Evolutionary conservation across 2,329 filamentous ascomycete genomes (phyloP).

Genomic region (Verticillium zaregamsianum): DNA sequence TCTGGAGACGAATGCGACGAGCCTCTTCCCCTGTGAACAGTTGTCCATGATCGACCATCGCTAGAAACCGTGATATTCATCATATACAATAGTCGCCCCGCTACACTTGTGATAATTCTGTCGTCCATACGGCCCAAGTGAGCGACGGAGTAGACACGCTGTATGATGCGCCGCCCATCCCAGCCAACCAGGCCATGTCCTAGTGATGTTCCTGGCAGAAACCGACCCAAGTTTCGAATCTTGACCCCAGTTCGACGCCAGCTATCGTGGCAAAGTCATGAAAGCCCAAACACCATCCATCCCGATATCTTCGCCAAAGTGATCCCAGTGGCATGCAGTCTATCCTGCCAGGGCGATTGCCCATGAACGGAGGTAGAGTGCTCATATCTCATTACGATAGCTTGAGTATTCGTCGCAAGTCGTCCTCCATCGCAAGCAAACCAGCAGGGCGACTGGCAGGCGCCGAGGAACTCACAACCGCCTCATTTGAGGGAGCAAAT

Average conservation of each 20-base stretch:
- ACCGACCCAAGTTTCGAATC: background rate
- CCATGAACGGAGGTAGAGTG: background rate
- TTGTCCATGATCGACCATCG: background rate
- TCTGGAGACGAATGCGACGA: no score
- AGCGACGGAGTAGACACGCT: background rate
- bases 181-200: background rate
- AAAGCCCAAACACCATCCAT: background rate
- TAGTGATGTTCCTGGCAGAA: background rate
- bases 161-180: background rate
- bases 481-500: background rate
- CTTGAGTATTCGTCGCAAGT: constrained; percentile 50
- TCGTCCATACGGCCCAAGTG: background rate
- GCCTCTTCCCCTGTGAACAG: no score
- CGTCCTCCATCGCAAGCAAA: constrained; percentile 47
- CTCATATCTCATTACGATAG: constrained; percentile 14
- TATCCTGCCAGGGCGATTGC: background rate
- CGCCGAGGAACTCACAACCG: background rate
- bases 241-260: background rate
- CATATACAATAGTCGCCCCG: background rate
- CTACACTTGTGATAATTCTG: background rate
- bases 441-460: constrained; percentile 25
- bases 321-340: background rate
- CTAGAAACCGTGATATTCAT: background rate
- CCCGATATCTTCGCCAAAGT: background rate
- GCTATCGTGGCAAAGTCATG: background rate